These are phyloP conservation scores for Irpex rosettiformis DNA, from an alignment of 1,284 basidiomycete species.

Conservation along the genomic window DNA sequence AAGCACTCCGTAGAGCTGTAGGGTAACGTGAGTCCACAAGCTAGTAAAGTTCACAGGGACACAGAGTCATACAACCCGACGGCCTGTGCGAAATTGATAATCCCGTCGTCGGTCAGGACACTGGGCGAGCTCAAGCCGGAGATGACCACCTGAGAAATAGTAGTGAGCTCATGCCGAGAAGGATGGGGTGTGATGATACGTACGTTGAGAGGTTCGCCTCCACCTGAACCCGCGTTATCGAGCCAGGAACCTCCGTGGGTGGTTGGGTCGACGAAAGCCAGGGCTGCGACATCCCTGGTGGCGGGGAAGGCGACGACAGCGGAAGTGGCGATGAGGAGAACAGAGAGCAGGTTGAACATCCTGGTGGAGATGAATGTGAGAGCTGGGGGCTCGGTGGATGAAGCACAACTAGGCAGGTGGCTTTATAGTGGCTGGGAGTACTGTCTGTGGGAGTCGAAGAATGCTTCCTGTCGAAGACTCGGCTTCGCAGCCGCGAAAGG, in stretches of 20 bases:
- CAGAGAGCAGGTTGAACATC: not conserved
- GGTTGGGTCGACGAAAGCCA: constrained; percentile 15
- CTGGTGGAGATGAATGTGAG: not conserved
- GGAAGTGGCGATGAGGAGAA: not conserved
- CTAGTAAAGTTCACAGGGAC: not conserved
- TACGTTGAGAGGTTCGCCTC: constrained; percentile 41
- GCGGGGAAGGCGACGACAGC: not conserved
- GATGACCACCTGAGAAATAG: constrained; percentile 41
- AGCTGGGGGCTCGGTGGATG: not conserved
- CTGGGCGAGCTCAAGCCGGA: constrained; percentile 62
- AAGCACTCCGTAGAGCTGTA: constrained; percentile 64
- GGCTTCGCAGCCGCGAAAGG: not conserved
- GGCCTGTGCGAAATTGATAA: constrained; percentile 51
- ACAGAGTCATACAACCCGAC: constrained; percentile 50
- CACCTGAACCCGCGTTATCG: constrained; percentile 28
- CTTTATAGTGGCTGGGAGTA: not conserved
- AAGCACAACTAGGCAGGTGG: not conserved
- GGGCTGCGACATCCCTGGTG: not conserved
- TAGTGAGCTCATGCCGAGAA: not conserved
- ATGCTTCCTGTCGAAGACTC: not conserved
- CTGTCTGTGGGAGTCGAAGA: not conserved
- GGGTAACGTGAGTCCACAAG: not conserved
- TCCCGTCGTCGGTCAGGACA: constrained; percentile 60
- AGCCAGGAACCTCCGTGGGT: constrained; percentile 31
- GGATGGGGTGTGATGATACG: constrained; percentile 1